These are phyloP conservation scores for Colletotrichum eremochloae DNA, from an alignment of 2,329 filamentous ascomycete species.

Conservation along the genomic window DNA sequence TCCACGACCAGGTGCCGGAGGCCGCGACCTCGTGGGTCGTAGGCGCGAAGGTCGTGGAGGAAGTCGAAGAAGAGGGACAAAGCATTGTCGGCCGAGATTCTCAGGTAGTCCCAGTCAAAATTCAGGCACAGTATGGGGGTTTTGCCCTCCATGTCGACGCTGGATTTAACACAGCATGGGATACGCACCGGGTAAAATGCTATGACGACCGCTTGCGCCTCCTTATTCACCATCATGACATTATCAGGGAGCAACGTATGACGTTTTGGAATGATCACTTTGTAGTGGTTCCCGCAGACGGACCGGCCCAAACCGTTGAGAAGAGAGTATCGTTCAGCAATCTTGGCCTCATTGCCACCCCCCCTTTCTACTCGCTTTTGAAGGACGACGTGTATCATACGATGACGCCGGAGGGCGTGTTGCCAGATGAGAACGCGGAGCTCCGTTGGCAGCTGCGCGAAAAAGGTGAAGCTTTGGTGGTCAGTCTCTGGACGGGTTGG, in stretches of 20 bases:
- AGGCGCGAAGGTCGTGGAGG: slow-evolving; percentile 28
- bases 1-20: slow-evolving; percentile 23
- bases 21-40: slow-evolving; percentile 17
- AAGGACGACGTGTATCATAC: slow-evolving; percentile 9
- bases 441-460: slow-evolving; percentile 11
- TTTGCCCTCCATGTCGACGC: not conserved
- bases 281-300: slow-evolving; percentile 24
- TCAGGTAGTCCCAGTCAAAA: slow-evolving; percentile 26
- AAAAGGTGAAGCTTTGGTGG: not conserved
- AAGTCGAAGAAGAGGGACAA: slow-evolving; percentile 16
- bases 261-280: not conserved
- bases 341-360: no score
- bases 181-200: slow-evolving; percentile 23
- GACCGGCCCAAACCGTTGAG: not conserved
- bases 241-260: not conserved
- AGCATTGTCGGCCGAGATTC: not conserved
- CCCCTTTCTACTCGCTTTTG: not conserved
- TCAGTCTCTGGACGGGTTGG: not conserved
- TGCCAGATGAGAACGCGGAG: slow-evolving; percentile 23
- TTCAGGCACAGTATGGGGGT: not conserved
- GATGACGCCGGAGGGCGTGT: slow-evolving; percentile 13
- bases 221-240: slow-evolving; percentile 9
- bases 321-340: not conserved
- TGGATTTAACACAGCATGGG: slow-evolving; percentile 12
- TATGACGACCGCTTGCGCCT: not conserved